Evolutionary conservation across 2,329 filamentous ascomycete species (phyloP), one percentile per base, ranked within the genome.

Genomic region (Xylariaceae sp.): DNA sequence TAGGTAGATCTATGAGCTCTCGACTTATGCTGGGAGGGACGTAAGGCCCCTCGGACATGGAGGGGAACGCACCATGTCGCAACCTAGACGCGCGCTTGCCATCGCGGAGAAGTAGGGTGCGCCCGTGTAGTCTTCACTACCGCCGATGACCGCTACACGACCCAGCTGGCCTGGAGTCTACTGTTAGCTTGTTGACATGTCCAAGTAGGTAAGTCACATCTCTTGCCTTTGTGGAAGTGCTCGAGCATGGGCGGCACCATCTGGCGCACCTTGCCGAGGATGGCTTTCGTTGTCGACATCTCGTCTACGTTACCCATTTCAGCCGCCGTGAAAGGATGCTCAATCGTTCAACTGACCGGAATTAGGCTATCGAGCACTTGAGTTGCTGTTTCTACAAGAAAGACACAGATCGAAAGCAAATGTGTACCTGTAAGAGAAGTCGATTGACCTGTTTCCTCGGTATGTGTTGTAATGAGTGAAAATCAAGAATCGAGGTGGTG

Each of bases 101-200:
- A 97, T 97, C 65, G 93, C 92, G 17, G 93, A 97, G 77, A 99
- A 99, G 77, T 96, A 99, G 10, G 94, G 94, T 60, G 94, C 94
- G 44, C 94, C 94, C 1, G 94, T 97, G 73, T 97, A 99, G 75
- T 97, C 93, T 73, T 93, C 87, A 71, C 91, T 96, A 47, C 94
- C 94, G 55, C 94, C 94, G 65, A 99, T 94, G 60, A 99, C 94
- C 55, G 87, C 94, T 56, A 99, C 86, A 57, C 94, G 85, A 4
- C 94, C 94, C 65, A 96, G 82, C 75, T 97, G 93, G 61, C 94
- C 93, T 96, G 67, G 5, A 61, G 57, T 58, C 48, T 18, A 18
- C 17, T 18, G 66, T 63, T 48, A 65, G 58, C 57, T 51, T n/a
- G 48, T 35, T 53, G 35, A 56, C 50, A 50, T 39, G n/a, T 54